Base-by-base conservation (phyloP, 2,329 filamentous ascomycete species). In the Claviceps sp. region DNA sequence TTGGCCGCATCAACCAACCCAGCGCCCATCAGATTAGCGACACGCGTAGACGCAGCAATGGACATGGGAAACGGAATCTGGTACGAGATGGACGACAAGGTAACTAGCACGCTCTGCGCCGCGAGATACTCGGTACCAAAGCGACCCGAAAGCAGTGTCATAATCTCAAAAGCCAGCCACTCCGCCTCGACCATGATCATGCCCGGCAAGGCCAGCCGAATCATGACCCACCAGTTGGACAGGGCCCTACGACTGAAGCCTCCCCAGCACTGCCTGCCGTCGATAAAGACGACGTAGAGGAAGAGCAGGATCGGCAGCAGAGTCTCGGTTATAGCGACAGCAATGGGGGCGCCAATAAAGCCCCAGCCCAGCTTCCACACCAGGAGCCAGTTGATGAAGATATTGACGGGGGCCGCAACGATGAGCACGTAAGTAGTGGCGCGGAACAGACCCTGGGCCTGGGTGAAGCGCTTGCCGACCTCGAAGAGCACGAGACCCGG, bases 161-260 rank as follows among this genome's bases (percentile, higher is more conserved):
- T 73, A 48, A 95, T 81, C 66, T 97, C 91, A 65, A 97, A 97
- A 6, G 90, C 89, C 11, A 96, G 77, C 70, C 87, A 95, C 65
- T 97, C 91, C 5, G 91, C 89, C 65, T 94, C 83, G 2, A 97
- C 85, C 90, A 96, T 96, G 57, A 95, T 72, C 65, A 97, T 82
- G 1, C 91, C 91, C 0, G 91, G 90, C 13, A 96, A 72, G 0
- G 91, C 88, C 40, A 97, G 82, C 47, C 82, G 81, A 60, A 97
- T 79, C 91, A 95, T 94, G 8, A 66, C 61, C 61, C 91, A 54
- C 87, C 87, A 93, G 62, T 91, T 91, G 48, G 72, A 71, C 49
- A 89, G 73, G 7, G 85, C 85, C 37, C 79, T 77, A 55, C 70
- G 74, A 47, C 81, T 85, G 64, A 94, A 85, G 13, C 88, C 88